Evolutionary conservation across 225 moss, liverwort and hornwort species (phyloP), one percentile per base, ranked within the genome.

Genomic region (Lunularia cruciata): DNA sequence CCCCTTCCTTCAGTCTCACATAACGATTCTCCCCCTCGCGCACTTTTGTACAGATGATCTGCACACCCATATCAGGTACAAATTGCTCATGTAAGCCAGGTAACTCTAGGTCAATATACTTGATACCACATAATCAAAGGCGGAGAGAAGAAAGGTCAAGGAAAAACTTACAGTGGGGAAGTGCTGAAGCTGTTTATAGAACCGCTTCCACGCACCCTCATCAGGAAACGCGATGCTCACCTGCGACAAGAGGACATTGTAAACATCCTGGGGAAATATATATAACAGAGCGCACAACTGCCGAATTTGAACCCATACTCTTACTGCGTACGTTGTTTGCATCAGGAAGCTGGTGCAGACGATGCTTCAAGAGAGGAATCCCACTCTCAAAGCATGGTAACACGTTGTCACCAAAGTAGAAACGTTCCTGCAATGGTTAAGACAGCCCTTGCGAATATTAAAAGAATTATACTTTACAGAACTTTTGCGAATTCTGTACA

Each of bases 311-410:
- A 42, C 47, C 42, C 52, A 19, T 1, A 49, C 82, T 75, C 33
- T n/a, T n/a, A n/a, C n/a, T n/a, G n/a, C n/a, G n/a, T 64, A 92
- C 88, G 74, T 90, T 89, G 71, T 89, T 83, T 26, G 96, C 87
- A 72, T 98, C 96, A 48, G 96, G 86, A 73, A 98, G 96, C 84
- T 98, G 92, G 74, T 98, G 96, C 52, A 98, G 83, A 49, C 96
- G 88, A 79, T 98, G 92, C 84, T 98, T 98, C 0, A 98, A 87
- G 70, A 98, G 81, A 51, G 96, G 96, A 68, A 98, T 98, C 58
- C 96, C 96, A 75, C 92, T 98, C 81, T 98, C 96, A 77, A 98
- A 98, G 84, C 96, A 98, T 22, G 96, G 96, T 63, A 98, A 67
- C 71, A 98, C 96, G 65, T 93, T 93, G 81, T 98, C 96, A 60